phyloP scores from a whole-genome alignment of 2,329 filamentous ascomycete species.

The Escovopsis sp. region DNA sequence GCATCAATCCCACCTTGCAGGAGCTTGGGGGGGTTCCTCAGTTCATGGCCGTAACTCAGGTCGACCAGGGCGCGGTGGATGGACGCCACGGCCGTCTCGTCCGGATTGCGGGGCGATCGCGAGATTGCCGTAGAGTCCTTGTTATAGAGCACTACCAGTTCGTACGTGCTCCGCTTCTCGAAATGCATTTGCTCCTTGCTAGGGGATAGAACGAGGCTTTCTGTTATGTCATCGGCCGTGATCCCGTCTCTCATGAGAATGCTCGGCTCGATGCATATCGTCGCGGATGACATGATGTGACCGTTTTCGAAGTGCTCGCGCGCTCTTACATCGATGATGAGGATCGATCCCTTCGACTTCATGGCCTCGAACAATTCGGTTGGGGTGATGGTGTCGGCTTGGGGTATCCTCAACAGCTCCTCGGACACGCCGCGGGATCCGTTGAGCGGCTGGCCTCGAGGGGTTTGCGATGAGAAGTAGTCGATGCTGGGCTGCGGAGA shows the following conservation, averaged over 20 bases:
- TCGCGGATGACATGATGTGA: slow-evolving; percentile 70
- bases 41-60: slow-evolving; percentile 65
- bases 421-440: slow-evolving; percentile 20
- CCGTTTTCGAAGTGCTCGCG: slow-evolving; percentile 74
- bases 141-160: slow-evolving; percentile 86
- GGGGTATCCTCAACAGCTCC: slow-evolving; percentile 33
- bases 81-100: slow-evolving; percentile 46
- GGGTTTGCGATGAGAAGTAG: slow-evolving; percentile 14
- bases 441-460: slow-evolving; percentile 13
- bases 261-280: slow-evolving; percentile 78
- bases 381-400: slow-evolving; percentile 46
- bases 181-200: slow-evolving; percentile 65
- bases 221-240: slow-evolving; percentile 45
- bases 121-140: slow-evolving; percentile 43
- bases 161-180: slow-evolving; percentile 56
- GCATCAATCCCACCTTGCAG: slow-evolving; percentile 71
- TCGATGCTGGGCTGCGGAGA: slow-evolving; percentile 17
- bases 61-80: slow-evolving; percentile 69
- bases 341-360: slow-evolving; percentile 40
- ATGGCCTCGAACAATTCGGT: slow-evolving; percentile 60
- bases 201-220: slow-evolving; percentile 57
- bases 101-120: slow-evolving; percentile 18
- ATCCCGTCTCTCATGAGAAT: slow-evolving; percentile 55
- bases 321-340: slow-evolving; percentile 74
- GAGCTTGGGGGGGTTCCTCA: slow-evolving; percentile 61